A percentile compares a stretch with the other conserved stretches of the same genome.
Conservation (phyloP, 164 flowering plant species). For the Liriodendron chinense region DNA sequence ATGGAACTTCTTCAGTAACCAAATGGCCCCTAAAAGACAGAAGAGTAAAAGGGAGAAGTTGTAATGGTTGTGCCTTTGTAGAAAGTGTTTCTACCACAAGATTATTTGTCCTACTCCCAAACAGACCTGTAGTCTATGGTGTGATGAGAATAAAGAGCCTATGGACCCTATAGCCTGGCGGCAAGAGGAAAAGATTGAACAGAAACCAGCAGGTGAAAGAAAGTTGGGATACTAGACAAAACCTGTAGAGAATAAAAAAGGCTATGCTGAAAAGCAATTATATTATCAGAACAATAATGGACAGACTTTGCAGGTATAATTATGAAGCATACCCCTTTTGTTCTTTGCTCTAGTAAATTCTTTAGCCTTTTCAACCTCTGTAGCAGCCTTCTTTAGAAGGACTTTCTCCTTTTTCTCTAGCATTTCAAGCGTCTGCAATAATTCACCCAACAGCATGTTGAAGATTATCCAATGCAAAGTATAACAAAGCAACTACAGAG, state of each 20-base stretch:
- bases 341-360: conserved; percentile 40
- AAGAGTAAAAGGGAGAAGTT: no score
- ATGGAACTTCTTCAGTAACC: no score
- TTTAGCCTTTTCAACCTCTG: conserved; percentile 42
- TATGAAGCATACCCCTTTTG: conserved; percentile 32
- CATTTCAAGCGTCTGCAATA: conserved; percentile 38
- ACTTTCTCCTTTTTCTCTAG: conserved; percentile 45
- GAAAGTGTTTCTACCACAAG: no score
- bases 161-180: neutral
- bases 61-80: no score
- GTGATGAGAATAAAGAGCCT: neutral
- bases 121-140: neutral
- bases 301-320: neutral
- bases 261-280: no score
- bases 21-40: no score
- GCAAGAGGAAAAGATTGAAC: neutral
- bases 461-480: no score
- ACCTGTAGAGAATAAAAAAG: neutral
- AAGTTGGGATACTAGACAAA: no score
- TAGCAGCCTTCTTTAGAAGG: conserved; percentile 34
- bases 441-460: no score
- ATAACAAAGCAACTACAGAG: no score
- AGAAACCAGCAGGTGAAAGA: no score
- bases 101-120: no score
- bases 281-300: neutral